A percentile compares a stretch with the other conserved stretches of the same genome.
These are phyloP conservation scores for Candida pseudoviswanathii DNA, from an alignment of 1,139 yeast genomes.

Conservation along the genomic window DNA sequence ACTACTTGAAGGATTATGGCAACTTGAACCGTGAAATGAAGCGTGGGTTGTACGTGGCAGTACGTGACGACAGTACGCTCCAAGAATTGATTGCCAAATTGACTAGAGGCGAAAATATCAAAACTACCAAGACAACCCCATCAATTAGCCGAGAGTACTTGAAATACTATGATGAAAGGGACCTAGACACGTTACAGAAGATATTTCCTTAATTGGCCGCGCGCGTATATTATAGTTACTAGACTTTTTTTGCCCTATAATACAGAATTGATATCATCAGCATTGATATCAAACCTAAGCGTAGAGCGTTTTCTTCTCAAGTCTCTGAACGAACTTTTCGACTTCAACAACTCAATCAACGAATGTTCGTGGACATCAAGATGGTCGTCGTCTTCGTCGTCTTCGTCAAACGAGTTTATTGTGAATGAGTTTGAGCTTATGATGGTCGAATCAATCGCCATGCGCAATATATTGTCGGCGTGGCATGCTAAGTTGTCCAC, in stretches of 20 bases:
- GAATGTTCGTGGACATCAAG: slow-evolving; percentile 37
- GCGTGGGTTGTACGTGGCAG: neutral
- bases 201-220: slow-evolving; percentile 15
- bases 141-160: neutral
- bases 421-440: slow-evolving; percentile 43
- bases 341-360: slow-evolving; percentile 31
- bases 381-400: slow-evolving; percentile 33
- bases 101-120: neutral
- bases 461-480: slow-evolving; percentile 48
- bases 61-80: neutral
- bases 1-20: slow-evolving; percentile 23
- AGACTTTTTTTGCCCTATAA: slow-evolving; percentile 2
- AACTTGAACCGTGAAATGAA: neutral
- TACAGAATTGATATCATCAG: slow-evolving; percentile 39
- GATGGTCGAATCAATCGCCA: slow-evolving; percentile 54
- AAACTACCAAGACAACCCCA: neutral
- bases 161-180: slow-evolving; percentile 26
- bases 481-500: slow-evolving; percentile 49
- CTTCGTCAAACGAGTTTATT: slow-evolving; percentile 36
- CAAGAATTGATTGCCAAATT: neutral
- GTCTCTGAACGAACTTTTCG: slow-evolving; percentile 12
- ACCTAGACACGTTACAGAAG: slow-evolving; percentile 24
- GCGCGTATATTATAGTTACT: slow-evolving; percentile 6
- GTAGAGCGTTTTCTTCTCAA: slow-evolving; percentile 23
- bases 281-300: slow-evolving; percentile 35